phyloP scores from a whole-genome alignment of 2,329 filamentous ascomycete genomes.

The Phaeosphaeria sp. region DNA sequence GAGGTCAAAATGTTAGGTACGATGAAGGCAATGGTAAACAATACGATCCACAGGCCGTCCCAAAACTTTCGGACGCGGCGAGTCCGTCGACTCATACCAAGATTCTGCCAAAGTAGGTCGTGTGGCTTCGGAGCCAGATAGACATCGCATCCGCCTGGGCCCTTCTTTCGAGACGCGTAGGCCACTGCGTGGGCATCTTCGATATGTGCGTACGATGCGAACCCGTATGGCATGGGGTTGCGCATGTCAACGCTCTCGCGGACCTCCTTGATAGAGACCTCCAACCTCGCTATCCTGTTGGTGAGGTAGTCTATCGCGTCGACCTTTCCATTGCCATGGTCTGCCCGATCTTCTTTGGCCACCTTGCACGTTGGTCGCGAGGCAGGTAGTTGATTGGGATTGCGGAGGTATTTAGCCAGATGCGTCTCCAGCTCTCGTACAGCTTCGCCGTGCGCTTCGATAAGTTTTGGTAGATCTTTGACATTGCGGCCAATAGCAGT shows the following conservation, averaged over 20 bases:
- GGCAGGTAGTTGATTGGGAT: conserved; percentile 78
- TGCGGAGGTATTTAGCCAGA: conserved; percentile 81
- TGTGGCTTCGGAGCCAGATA: conserved; percentile 82
- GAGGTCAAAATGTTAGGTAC: conserved; percentile 92
- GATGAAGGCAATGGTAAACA: conserved; percentile 85
- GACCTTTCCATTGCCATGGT: conserved; percentile 72
- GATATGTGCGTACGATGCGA: conserved; percentile 89
- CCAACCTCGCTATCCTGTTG: conserved; percentile 79
- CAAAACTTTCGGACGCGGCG: conserved; percentile 75
- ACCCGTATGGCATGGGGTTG: conserved; percentile 88
- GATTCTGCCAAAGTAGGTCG: conserved; percentile 95
- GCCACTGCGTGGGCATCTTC: conserved; percentile 83
- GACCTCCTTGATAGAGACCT: conserved; percentile 83
- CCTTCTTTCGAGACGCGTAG: conserved; percentile 78
- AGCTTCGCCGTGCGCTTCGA: conserved; percentile 78
- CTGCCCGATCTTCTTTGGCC: conserved; percentile 74
- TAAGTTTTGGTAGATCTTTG: conserved; percentile 83
- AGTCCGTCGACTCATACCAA: conserved; percentile 72
- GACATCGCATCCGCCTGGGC: conserved; percentile 77
- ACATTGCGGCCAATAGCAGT: conserved; percentile 89
- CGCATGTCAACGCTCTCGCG: conserved; percentile 84
- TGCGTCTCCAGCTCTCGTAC: conserved; percentile 83
- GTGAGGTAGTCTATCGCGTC: conserved; percentile 96
- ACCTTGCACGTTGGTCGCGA: conserved; percentile 79
- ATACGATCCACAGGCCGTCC: conserved; percentile 81